Base-by-base conservation (phyloP, 208 protist genomes). In the Leishmania guyanensis region DNA sequence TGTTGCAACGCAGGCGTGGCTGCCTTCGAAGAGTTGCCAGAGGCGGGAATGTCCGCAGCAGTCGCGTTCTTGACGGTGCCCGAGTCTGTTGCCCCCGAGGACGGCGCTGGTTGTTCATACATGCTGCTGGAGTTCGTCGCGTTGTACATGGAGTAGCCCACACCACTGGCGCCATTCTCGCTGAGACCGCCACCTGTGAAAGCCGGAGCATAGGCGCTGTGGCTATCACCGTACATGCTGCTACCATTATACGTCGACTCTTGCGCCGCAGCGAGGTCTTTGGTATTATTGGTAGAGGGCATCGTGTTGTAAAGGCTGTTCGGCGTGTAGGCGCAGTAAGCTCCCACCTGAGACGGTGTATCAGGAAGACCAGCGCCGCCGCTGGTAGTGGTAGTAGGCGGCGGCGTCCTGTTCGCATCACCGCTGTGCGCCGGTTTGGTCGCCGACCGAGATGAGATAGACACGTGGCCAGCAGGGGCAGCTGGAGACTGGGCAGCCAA, bases 201-300 rank as follows among this genome's bases (percentile, higher is more conserved):
- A 2, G 50, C 79, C 0, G 39, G 26, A 3, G 64, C 77, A 66
- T 78, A 82, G 72, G 64, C 62, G 77, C 71, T 82, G 58, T 10
- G 5, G n/a, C 43, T 64, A 10, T 26, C 68, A 36, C 39, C 82
- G 48, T 86, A 86, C 71, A 86, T 70, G 78, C 79, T 86, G 78
- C 58, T 86, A 3, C 66, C 77, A 17, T 75, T 56, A 36, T 78
- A 76, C 26, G 62, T 48, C 17, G 78, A 65, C 39, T 62, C 76
- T 16, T 22, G 22, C 56, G 48, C 26, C 12, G 29, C 36, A 6
- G 29, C 33, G 8, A 10, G 26, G 12, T 22, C 29, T 5, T 43
- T 33, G 65, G 29, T 64, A 69, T 65, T 39, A n/a, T 33, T 79
- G 64, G 54, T 64, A 5, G 68, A 77, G 36, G 80, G 75, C 16